phyloP scores from a whole-genome alignment of 371 early-diverging fungal genomes.

The Mycotypha africana region DNA sequence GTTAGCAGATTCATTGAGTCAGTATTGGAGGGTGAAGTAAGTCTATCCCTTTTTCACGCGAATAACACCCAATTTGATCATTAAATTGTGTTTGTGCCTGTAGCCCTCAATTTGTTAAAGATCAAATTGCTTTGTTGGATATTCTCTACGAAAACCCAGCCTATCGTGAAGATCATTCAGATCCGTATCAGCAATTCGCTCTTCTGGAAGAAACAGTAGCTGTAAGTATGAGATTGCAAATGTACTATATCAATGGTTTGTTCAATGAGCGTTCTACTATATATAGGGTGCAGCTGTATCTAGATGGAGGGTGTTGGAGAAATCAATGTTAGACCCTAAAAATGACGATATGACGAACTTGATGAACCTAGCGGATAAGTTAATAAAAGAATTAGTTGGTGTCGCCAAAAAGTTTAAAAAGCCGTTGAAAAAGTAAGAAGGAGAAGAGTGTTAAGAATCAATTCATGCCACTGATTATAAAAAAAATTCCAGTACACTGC shows the following conservation, averaged over 20 bases:
- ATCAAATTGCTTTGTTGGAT: conserved; percentile 36
- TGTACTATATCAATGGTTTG: too few relatives aligned
- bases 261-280: neutral
- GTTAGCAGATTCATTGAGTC: conserved; percentile 32
- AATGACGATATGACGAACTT: conserved; percentile 33
- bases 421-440: conserved; percentile 35
- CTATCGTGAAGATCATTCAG: conserved; percentile 36
- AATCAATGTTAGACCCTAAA: conserved; percentile 20
- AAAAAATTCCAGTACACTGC: conserved; percentile 21
- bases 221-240: conserved; percentile 22
- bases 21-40: conserved; percentile 44
- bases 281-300: conserved; percentile 44
- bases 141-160: conserved; percentile 48
- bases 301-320: conserved; percentile 42
- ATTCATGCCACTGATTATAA: too few relatives aligned
- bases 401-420: conserved; percentile 38
- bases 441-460: too few relatives aligned
- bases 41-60: neutral
- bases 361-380: conserved; percentile 40
- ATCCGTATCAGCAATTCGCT: conserved; percentile 28
- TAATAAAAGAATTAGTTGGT: conserved; percentile 36
- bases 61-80: neutral
- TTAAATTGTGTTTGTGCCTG: too few relatives aligned
- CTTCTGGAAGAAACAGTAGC: conserved; percentile 40
- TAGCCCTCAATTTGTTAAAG: conserved; percentile 39